Evolutionary conservation across 345 rosid genomes (phyloP).

Genomic region (Durio zibethinus): DNA sequence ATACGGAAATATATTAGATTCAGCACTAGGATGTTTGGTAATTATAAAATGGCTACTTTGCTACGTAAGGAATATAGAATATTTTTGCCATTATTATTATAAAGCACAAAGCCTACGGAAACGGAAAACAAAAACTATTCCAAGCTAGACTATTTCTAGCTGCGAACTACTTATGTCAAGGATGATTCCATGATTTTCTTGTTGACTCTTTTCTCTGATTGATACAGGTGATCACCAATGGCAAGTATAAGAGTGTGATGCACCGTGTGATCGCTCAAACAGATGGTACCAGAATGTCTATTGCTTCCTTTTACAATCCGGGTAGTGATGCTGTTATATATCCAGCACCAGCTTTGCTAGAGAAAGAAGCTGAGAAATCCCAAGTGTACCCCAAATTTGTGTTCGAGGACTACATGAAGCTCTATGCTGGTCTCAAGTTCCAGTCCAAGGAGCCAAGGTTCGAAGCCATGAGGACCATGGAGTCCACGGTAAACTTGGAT

Average conservation of each 20-base stretch:
- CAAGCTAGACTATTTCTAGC: neutral
- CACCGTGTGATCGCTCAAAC: conserved; percentile 71
- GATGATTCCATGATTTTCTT: neutral
- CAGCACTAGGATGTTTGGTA: neutral
- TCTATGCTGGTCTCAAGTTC: conserved; percentile 70
- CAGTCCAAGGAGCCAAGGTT: conserved; percentile 86
- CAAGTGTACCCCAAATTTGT: conserved; percentile 65
- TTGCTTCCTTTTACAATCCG: conserved; percentile 91
- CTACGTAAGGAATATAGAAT: too few species aligned
- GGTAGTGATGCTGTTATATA: conserved; percentile 70
- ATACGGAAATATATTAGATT: neutral
- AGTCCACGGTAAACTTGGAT: conserved; percentile 23
- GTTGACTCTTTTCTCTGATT: neutral
- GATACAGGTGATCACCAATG: conserved; percentile 73
- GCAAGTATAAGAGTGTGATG: conserved; percentile 79
- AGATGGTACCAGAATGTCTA: conserved; percentile 80
- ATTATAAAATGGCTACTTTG: neutral
- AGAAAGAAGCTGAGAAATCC: conserved; percentile 33
- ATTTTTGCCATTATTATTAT: too few species aligned
- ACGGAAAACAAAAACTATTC: too few species aligned
- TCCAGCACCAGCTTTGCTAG: conserved; percentile 65
- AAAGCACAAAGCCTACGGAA: too few species aligned
- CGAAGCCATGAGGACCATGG: conserved; percentile 60
- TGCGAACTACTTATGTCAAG: neutral
- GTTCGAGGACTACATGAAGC: conserved; percentile 91